Evolutionary conservation across 768 basidiomycete genomes (phyloP).

Genomic region (Lactarius hatsudake): DNA sequence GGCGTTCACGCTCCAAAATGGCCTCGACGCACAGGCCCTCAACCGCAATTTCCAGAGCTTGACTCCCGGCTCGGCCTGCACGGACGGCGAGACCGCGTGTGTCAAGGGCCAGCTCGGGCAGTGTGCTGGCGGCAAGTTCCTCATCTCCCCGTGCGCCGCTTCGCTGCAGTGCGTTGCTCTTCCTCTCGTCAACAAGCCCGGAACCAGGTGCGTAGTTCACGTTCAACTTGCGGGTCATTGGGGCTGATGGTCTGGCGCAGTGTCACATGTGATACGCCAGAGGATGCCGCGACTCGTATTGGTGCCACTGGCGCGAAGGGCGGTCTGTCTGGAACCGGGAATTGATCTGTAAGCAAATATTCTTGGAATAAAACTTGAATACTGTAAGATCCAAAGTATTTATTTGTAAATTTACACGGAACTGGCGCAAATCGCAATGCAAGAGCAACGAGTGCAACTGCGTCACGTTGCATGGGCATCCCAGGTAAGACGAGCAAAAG

Average conservation of each 20-base stretch:
- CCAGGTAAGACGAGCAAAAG: too few species aligned
- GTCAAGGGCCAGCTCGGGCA: constrained; percentile 24
- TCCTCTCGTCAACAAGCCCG: constrained; percentile 34
- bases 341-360: too few species aligned
- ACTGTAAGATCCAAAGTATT: too few species aligned
- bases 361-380: too few species aligned
- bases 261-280: constrained; percentile 26
- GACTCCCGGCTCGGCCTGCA: constrained; percentile 35
- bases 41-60: constrained; percentile 29
- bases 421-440: too few species aligned
- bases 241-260: constrained; percentile 17
- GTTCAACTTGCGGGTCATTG: neutral
- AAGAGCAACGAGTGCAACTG: too few species aligned
- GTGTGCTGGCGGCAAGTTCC: constrained; percentile 30
- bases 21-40: constrained; percentile 30
- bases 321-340: too few species aligned
- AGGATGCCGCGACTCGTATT: constrained; percentile 29
- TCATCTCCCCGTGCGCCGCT: constrained; percentile 20
- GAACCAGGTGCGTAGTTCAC: constrained; percentile 30
- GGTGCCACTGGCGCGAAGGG: constrained; percentile 24
- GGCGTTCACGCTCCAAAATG: constrained; percentile 29
- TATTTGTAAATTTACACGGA: too few species aligned
- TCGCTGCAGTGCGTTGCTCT: constrained; percentile 30
- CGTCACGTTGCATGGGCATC: too few species aligned
- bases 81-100: constrained; percentile 33